Percentiles rank a stretch among this genome's conserved stretches.
Evolutionary conservation across 345 rosid species (phyloP).

Genomic region (Ceriops tagal): DNA sequence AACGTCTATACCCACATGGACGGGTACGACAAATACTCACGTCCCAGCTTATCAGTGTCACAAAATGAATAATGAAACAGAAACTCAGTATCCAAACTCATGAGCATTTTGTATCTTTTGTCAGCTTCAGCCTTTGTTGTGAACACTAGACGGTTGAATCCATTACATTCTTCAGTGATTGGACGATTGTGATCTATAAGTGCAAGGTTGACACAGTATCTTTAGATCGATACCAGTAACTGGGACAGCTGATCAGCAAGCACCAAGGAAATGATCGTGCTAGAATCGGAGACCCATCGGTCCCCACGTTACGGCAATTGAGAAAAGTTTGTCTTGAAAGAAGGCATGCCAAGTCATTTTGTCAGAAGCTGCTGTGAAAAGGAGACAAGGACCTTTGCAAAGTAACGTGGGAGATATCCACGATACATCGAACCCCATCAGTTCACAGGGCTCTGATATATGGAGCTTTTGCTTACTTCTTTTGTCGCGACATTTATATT

Average conservation of each 20-base stretch:
- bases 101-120: too few relatives aligned
- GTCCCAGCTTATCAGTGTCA: not conserved
- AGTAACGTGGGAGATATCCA: slow-evolving; percentile 14
- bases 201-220: too few relatives aligned
- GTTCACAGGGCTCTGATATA: not conserved
- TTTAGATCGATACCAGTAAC: too few relatives aligned
- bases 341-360: slow-evolving; percentile 1
- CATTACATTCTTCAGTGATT: too few relatives aligned
- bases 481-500: too few relatives aligned
- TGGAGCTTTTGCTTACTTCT: too few relatives aligned
- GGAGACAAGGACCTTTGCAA: slow-evolving; percentile 8
- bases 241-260: too few relatives aligned
- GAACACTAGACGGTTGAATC: too few relatives aligned
- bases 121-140: too few relatives aligned
- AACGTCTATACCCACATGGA: not conserved
- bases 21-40: not conserved
- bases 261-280: not conserved
- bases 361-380: slow-evolving; percentile 15
- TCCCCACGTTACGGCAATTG: not conserved
- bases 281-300: not conserved
- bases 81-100: too few relatives aligned
- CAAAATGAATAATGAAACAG: too few relatives aligned
- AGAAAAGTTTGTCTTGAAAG: not conserved
- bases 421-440: slow-evolving; percentile 19
- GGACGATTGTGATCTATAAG: too few relatives aligned